Evolutionary conservation across 1,284 basidiomycete species (phyloP).

Genomic region (Trametes versicolor): DNA sequence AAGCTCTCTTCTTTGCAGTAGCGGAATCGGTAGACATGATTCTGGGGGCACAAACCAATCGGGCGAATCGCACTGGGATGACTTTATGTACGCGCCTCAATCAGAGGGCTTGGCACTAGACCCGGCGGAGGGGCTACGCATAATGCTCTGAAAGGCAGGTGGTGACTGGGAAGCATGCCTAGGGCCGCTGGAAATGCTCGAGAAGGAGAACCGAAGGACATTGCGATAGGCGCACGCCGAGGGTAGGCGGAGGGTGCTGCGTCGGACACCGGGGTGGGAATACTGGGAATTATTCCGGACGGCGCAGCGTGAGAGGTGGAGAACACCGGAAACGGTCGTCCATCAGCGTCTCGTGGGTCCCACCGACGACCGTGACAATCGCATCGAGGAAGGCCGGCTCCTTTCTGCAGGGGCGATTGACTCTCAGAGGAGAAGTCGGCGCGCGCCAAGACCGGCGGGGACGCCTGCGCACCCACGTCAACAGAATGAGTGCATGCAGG

Average conservation of each 20-base stretch:
- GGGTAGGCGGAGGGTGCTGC: constrained; percentile 7
- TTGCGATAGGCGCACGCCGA: constrained; percentile 32
- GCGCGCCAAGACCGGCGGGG: constrained; percentile 21
- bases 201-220: constrained; percentile 29
- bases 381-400: constrained; percentile 20
- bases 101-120: constrained; percentile 31
- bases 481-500: constrained; percentile 5
- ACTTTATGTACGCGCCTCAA: constrained; percentile 29
- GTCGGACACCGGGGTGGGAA: constrained; percentile 32
- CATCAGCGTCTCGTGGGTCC: constrained; percentile 21
- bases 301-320: constrained; percentile 29
- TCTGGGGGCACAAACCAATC: constrained; percentile 29
- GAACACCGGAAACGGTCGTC: constrained; percentile 25
- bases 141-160: constrained; percentile 26
- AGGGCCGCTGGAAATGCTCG: constrained; percentile 27
- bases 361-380: constrained; percentile 15
- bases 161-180: constrained; percentile 27
- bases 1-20: constrained; percentile 42
- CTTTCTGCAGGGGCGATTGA: constrained; percentile 22
- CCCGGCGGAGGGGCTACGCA: constrained; percentile 26
- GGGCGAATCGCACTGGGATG: constrained; percentile 18
- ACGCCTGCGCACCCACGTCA: constrained; percentile 25
- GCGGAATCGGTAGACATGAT: constrained; percentile 42
- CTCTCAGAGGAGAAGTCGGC: constrained; percentile 19
- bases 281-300: constrained; percentile 5